These are phyloP conservation scores for Suillus ampliporus DNA, from an alignment of 768 basidiomycete species.

Conservation along the genomic window DNA sequence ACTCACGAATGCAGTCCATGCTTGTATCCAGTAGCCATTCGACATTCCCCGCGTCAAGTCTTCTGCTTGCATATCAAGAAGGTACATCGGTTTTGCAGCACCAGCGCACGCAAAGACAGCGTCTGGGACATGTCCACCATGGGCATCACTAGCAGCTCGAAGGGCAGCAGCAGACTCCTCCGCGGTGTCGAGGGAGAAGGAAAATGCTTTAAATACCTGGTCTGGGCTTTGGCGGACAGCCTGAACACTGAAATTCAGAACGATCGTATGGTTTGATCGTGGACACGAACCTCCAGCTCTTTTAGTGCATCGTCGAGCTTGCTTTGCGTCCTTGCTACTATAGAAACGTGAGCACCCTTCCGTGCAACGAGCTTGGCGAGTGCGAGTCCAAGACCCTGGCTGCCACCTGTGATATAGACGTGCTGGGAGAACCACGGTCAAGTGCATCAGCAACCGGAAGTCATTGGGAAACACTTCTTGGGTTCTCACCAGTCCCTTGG, in stretches of 20 bases:
- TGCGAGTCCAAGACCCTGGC: slow-evolving; percentile 78
- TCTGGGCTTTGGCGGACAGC: slow-evolving; percentile 53
- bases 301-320: slow-evolving; percentile 65
- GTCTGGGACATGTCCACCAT: slow-evolving; percentile 69
- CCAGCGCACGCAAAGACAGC: slow-evolving; percentile 85
- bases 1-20: slow-evolving; percentile 51
- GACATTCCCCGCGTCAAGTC: slow-evolving; percentile 65
- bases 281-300: slow-evolving; percentile 63
- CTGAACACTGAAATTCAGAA: slow-evolving; percentile 38
- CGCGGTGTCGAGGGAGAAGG: slow-evolving; percentile 64
- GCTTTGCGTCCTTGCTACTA: slow-evolving; percentile 77
- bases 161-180: slow-evolving; percentile 64
- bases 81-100: slow-evolving; percentile 68
- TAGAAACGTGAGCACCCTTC: slow-evolving; percentile 82
- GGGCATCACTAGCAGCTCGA: slow-evolving; percentile 57
- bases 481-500: slow-evolving; percentile 22
- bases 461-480: neutral
- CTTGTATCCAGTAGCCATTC: slow-evolving; percentile 58
- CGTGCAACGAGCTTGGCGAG: slow-evolving; percentile 69
- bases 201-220: slow-evolving; percentile 70
- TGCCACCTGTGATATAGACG: slow-evolving; percentile 86
- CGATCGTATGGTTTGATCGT: neutral
- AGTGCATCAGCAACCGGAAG: neutral
- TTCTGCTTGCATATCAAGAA: slow-evolving; percentile 69
- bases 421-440: slow-evolving; percentile 62